Evolutionary conservation across 192 early-diverging fungal genomes (phyloP).

Genomic region (Podila clonocystis): DNA sequence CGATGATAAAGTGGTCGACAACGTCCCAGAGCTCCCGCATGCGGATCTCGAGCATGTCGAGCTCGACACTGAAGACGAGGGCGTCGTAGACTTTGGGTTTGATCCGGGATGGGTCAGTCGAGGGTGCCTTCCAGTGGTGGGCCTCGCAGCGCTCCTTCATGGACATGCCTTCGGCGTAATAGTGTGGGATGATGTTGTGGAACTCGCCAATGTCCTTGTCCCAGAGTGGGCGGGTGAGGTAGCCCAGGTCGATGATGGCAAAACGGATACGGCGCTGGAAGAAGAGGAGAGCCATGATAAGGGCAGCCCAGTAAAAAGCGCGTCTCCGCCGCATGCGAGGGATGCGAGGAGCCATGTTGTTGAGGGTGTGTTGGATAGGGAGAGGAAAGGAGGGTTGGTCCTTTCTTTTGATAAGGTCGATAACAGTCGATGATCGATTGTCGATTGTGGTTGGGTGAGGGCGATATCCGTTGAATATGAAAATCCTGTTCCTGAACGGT

Average conservation of each 20-base stretch:
- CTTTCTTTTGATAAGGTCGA: too few species aligned
- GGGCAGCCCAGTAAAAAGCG: too few species aligned
- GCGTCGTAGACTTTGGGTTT: constrained; percentile 57
- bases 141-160: constrained; percentile 45
- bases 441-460: too few species aligned
- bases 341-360: too few species aligned
- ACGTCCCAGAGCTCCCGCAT: constrained; percentile 58
- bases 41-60: constrained; percentile 60
- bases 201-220: constrained; percentile 30
- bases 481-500: too few species aligned
- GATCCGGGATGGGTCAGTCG: background rate
- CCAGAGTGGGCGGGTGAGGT: constrained; percentile 53
- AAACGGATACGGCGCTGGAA: too few species aligned
- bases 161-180: constrained; percentile 51
- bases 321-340: too few species aligned
- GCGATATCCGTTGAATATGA: too few species aligned
- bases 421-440: too few species aligned
- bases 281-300: too few species aligned
- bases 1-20: constrained; percentile 67
- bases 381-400: too few species aligned
- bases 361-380: too few species aligned
- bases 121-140: constrained; percentile 29
- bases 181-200: constrained; percentile 47
- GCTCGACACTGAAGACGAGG: constrained; percentile 65
- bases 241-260: constrained; percentile 21